Evolutionary conservation across 805 yeast species (phyloP), one percentile per base, ranked within the genome.

Genomic region (Teunomyces cretensis): DNA sequence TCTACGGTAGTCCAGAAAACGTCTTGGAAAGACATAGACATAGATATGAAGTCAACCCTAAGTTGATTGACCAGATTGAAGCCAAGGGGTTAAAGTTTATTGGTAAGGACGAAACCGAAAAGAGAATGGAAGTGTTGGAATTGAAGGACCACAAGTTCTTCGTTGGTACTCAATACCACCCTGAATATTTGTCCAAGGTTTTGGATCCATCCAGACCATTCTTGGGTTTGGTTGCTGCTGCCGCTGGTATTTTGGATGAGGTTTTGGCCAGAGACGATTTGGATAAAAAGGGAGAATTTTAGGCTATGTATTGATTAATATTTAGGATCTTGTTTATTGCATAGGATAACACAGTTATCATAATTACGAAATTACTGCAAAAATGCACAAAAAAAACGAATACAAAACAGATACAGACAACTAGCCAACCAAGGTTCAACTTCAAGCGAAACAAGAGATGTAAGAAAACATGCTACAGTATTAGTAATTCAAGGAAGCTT

Each of bases 131-230:
- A 72, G 84, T 89, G 43, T 75, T 88, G 43, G 99, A 94, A 70
- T 74, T 90, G 57, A 80, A 83, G 50, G 82, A 80, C 62, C 97
- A 91, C 68, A 94, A 94, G 60, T 94, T 84, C 73, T 91, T 70
- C 60, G 95, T 89, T 57, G 99, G 92, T 52, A 87, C 97, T 28
- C 99, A 94, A 76, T 94, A 91, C 73, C 99, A 94, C 66, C 99
- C 99, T 28, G 99, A 94, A 74, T 94, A 94, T 68, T 78, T 91
- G 54, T 90, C 98, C 41, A 90, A 95, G 70, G 99, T 95, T 22
- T 79, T 94, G 63, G 96, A 90, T 58, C 99, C 99, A 44, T 91
- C 97, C 22, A 81, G 87, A 66, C 99, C 99, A 44, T 88, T 94
- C 74, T 78, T 94, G 64, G 99, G 99, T 44, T 79, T 94, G 55